Evolutionary conservation across 2,329 filamentous ascomycete genomes (phyloP).

Genomic region (Onygenales sp.): DNA sequence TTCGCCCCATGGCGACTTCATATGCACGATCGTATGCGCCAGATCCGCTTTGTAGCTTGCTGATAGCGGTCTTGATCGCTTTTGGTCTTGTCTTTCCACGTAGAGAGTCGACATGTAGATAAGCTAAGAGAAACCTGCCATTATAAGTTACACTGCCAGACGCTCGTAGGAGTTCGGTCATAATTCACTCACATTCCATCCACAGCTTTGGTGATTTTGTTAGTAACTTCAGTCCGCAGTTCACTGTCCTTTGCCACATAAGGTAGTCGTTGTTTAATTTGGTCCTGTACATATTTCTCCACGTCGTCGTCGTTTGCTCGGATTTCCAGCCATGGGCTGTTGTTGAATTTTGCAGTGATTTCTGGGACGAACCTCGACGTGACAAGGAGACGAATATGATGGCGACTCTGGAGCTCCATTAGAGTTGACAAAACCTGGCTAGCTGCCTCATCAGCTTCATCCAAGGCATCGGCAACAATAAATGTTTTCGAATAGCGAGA

Average conservation of each 20-base stretch:
- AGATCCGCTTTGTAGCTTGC: background rate
- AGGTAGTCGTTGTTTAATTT: constrained; percentile 10
- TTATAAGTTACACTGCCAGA: background rate
- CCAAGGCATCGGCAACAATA: constrained; percentile 25
- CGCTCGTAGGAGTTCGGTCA: background rate
- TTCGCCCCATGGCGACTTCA: constrained; percentile 8
- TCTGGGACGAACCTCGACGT: constrained; percentile 23
- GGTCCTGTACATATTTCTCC: constrained; percentile 18
- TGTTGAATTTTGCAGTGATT: constrained; percentile 14
- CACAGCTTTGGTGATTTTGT: constrained; percentile 15
- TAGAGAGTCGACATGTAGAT: constrained; percentile 8
- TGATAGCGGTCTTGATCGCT: background rate
- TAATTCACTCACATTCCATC: constrained; percentile 27
- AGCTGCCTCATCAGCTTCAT: constrained; percentile 14
- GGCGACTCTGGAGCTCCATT: constrained; percentile 13
- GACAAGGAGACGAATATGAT: constrained; percentile 19
- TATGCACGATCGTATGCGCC: constrained; percentile 5
- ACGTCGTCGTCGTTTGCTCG: constrained; percentile 24
- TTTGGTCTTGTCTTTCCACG: background rate
- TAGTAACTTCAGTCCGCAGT: constrained; percentile 13
- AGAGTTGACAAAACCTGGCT: constrained; percentile 15
- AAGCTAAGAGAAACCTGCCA: constrained; percentile 10
- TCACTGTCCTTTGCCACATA: background rate
- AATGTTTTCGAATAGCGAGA: constrained; percentile 13
- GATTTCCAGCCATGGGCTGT: constrained; percentile 19